Conservation (phyloP, 257 asterid genomes). For the Plantago ovata region DNA sequence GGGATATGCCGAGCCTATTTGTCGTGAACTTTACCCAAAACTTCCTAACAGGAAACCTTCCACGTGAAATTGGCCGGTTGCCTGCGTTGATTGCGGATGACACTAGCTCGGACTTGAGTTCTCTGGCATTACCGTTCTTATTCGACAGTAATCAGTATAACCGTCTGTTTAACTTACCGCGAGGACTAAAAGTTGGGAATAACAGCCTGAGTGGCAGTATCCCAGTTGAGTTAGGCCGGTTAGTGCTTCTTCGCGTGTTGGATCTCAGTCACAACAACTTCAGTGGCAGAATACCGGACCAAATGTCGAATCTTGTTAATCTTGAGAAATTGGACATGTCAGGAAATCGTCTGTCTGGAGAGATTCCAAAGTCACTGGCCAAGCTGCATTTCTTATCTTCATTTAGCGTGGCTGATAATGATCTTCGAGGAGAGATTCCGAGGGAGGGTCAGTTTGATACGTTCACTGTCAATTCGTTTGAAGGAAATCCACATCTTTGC, state of each 20-base stretch:
- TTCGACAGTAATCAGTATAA: slow-evolving; percentile 37
- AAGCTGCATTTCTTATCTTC: slow-evolving; percentile 43
- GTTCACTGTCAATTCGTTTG: slow-evolving; percentile 29
- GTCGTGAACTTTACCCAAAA: slow-evolving; percentile 41
- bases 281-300: slow-evolving; percentile 38
- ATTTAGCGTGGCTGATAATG: slow-evolving; percentile 48
- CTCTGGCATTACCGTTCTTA: slow-evolving; percentile 39
- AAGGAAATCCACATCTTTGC: slow-evolving; percentile 49
- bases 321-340: slow-evolving; percentile 43
- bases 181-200: slow-evolving; percentile 38
- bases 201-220: slow-evolving; percentile 45
- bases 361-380: slow-evolving; percentile 39
- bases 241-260: slow-evolving; percentile 36
- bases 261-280: slow-evolving; percentile 40
- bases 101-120: slow-evolving; percentile 35
- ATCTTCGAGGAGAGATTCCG: slow-evolving; percentile 49
- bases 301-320: slow-evolving; percentile 36
- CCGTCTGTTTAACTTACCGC: slow-evolving; percentile 42
- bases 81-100: slow-evolving; percentile 35
- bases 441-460: slow-evolving; percentile 49
- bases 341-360: slow-evolving; percentile 35
- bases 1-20: slow-evolving; percentile 39
- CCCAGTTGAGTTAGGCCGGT: slow-evolving; percentile 37
- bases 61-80: slow-evolving; percentile 29
- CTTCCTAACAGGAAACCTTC: slow-evolving; percentile 33